Conservation (phyloP, 495 filamentous ascomycete species). For the Talaromyces borbonicus region DNA sequence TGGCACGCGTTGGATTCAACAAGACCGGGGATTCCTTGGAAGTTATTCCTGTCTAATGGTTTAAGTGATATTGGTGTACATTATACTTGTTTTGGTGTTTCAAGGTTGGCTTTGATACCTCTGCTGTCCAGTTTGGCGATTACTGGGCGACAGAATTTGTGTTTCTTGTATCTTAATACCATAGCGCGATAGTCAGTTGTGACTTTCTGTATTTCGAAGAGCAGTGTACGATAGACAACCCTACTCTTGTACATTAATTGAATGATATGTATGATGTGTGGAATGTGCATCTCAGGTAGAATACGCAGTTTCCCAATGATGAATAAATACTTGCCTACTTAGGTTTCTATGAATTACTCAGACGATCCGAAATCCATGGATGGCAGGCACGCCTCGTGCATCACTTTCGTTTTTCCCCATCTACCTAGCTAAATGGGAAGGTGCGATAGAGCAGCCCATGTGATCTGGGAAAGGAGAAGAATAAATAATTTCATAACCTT, state of each 20-base stretch:
- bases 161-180: neutral
- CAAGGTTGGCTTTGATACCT: too few relatives aligned
- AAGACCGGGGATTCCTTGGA: conserved; percentile 26
- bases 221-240: conserved; percentile 9
- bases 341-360: too few relatives aligned
- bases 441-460: neutral
- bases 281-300: too few relatives aligned
- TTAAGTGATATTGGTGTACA: neutral
- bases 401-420: too few relatives aligned
- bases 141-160: neutral
- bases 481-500: neutral
- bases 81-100: neutral
- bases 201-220: neutral
- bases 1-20: conserved; percentile 56
- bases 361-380: too few relatives aligned
- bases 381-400: too few relatives aligned
- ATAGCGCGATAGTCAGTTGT: neutral
- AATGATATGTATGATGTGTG: conserved; percentile 4
- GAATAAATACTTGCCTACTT: too few relatives aligned
- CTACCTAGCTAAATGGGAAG: neutral
- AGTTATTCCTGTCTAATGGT: conserved; percentile 12
- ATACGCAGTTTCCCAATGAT: neutral
- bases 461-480: too few relatives aligned
- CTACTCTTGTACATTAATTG: conserved; percentile 13
- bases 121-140: too few relatives aligned